These are phyloP conservation scores for Paratinospora sagittata DNA, from an alignment of 164 flowering plant genomes.

Conservation along the genomic window DNA sequence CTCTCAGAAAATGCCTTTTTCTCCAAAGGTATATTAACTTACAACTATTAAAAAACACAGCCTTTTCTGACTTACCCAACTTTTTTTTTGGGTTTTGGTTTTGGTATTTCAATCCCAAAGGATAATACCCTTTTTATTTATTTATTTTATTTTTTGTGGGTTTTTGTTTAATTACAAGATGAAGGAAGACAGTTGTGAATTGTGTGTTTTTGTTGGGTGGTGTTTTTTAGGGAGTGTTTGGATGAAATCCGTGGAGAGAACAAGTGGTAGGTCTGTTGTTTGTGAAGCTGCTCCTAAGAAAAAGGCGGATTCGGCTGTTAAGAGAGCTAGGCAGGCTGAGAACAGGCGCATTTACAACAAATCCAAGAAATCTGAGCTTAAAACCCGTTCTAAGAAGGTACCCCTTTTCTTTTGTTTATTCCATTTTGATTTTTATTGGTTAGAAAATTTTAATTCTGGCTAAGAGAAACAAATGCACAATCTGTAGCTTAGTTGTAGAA, in stretches of 20 bases:
- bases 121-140: background rate
- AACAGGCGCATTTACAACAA: constrained; percentile 74
- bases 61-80: constrained; percentile 1
- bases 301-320: constrained; percentile 80
- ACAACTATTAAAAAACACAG: background rate
- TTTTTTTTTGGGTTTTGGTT: background rate
- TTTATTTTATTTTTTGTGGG: background rate
- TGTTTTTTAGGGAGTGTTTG: constrained; percentile 43
- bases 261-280: constrained; percentile 43
- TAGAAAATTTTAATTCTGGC: too few species aligned
- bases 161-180: too few species aligned
- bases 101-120: background rate
- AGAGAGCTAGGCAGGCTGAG: constrained; percentile 92
- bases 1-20: constrained; percentile 31
- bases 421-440: background rate
- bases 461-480: background rate
- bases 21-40: constrained; percentile 29
- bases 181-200: background rate
- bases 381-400: constrained; percentile 93
- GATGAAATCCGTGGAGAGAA: constrained; percentile 31
- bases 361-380: constrained; percentile 66
- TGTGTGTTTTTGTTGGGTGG: constrained; percentile 4
- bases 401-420: background rate
- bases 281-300: constrained; percentile 64
- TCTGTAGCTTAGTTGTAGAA: background rate